Percentiles rank a stretch among this genome's conserved stretches.
Conservation (phyloP, 169 alveolate species). For the Theileria parva region DNA sequence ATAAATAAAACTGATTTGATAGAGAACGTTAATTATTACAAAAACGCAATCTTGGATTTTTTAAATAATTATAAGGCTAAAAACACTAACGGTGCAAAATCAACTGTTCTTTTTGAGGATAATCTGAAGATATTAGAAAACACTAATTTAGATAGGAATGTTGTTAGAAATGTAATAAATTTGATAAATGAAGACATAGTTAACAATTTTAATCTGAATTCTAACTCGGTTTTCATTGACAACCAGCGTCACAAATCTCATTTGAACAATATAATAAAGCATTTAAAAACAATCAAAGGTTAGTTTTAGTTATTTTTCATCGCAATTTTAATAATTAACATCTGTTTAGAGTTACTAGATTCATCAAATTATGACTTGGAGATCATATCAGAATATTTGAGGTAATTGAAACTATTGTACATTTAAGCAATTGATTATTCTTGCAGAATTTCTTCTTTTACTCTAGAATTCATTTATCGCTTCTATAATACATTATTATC, state of each 20-base stretch:
- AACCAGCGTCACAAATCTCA: conserved; percentile 58
- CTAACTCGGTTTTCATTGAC: conserved; percentile 20
- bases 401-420: conserved; percentile 2
- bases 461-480: not conserved
- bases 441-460: not conserved
- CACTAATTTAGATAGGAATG: not conserved
- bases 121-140: not conserved
- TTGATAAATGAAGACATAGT: conserved; percentile 9
- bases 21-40: not conserved
- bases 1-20: conserved; percentile 42
- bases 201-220: not conserved
- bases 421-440: too few relatives aligned
- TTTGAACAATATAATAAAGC: conserved; percentile 25
- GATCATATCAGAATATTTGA: conserved; percentile 53
- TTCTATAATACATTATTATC: not conserved
- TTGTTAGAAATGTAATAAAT: conserved; percentile 18
- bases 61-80: not conserved
- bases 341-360: not conserved
- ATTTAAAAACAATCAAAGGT: conserved; percentile 14
- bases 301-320: not conserved
- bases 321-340: not conserved
- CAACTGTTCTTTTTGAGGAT: not conserved
- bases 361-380: conserved; percentile 26
- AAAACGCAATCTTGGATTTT: conserved; percentile 3
- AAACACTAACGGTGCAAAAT: not conserved